These are phyloP conservation scores for Cercospora sp. DNA, from an alignment of 2,329 filamentous ascomycete species.

Conservation along the genomic window DNA sequence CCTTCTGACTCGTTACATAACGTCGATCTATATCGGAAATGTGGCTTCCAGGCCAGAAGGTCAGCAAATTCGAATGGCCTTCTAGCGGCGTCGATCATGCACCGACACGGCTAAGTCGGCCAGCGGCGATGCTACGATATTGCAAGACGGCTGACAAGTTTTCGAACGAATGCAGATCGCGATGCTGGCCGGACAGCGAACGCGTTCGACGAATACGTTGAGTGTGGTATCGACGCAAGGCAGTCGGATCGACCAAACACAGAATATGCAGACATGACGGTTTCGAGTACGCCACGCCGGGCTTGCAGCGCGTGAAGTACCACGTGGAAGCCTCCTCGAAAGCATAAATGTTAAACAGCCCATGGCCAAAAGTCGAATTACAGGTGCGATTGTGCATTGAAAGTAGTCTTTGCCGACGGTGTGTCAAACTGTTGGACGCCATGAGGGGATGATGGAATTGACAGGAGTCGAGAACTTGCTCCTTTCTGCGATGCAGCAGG, in stretches of 20 bases:
- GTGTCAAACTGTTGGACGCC: background rate
- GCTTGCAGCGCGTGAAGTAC: slow-evolving; percentile 8
- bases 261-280: slow-evolving; percentile 18
- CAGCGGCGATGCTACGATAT: slow-evolving; percentile 13
- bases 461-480: background rate
- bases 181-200: slow-evolving; percentile 2
- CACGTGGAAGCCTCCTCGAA: slow-evolving; percentile 17
- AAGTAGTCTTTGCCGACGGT: background rate
- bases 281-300: slow-evolving; percentile 17
- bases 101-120: slow-evolving; percentile 22
- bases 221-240: slow-evolving; percentile 15
- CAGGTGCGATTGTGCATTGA: background rate
- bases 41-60: slow-evolving; percentile 21
- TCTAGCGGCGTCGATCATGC: slow-evolving; percentile 27
- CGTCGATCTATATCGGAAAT: slow-evolving; percentile 16
- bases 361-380: slow-evolving; percentile 8
- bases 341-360: slow-evolving; percentile 1
- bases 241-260: slow-evolving; percentile 12
- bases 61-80: slow-evolving; percentile 23
- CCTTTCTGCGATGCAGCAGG: background rate
- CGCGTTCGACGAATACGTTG: slow-evolving; percentile 9
- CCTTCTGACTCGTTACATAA: slow-evolving; percentile 13
- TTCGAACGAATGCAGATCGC: slow-evolving; percentile 2
- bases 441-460: background rate
- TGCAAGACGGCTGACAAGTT: background rate